A percentile compares a stretch with the other conserved stretches of the same genome.
These are phyloP conservation scores for Melastoma malabathricum DNA, from an alignment of 345 rosid genomes.

Conservation along the genomic window DNA sequence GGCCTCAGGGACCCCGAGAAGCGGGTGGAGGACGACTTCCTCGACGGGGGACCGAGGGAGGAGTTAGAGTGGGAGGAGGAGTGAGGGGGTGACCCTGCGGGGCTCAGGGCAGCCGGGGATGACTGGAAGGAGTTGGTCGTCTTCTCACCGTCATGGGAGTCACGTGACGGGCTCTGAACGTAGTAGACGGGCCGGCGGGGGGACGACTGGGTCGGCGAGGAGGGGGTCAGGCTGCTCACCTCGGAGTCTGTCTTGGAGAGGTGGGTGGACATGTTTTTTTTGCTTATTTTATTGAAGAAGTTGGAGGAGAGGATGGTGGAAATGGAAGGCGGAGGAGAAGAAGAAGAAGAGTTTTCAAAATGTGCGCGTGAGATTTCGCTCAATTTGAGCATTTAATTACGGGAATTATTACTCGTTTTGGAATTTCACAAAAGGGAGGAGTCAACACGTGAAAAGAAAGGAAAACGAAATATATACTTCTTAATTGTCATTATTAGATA, in stretches of 20 bases:
- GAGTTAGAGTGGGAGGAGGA: conserved; percentile 71
- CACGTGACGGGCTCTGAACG: conserved; percentile 68
- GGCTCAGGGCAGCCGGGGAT: conserved; percentile 44
- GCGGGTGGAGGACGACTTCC: conserved; percentile 56
- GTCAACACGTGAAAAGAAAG: too few relatives aligned
- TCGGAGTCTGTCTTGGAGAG: conserved; percentile 54
- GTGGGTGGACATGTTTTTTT: not conserved
- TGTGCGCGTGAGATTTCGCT: too few relatives aligned
- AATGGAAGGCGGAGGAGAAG: too few relatives aligned
- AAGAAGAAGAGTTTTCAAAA: too few relatives aligned
- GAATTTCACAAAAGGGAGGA: too few relatives aligned
- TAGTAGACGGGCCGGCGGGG: conserved; percentile 36
- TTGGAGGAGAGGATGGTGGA: too few relatives aligned
- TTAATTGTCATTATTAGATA: too few relatives aligned
- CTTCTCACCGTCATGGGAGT: conserved; percentile 57
- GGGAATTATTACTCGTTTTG: too few relatives aligned
- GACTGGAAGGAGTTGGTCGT: conserved; percentile 61
- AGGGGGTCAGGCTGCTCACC: conserved; percentile 45
- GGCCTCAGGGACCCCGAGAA: conserved; percentile 37
- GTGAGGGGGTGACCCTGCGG: conserved; percentile 58
- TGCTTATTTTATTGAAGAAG: not conserved
- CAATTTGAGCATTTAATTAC: too few relatives aligned
- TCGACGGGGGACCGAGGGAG: conserved; percentile 56
- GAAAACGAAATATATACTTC: too few relatives aligned
- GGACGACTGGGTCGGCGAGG: conserved; percentile 38